A percentile compares a stretch with the other conserved stretches of the same genome.
Conservation (phyloP, 1,284 basidiomycete genomes). For the Pseudozyma sp. region DNA sequence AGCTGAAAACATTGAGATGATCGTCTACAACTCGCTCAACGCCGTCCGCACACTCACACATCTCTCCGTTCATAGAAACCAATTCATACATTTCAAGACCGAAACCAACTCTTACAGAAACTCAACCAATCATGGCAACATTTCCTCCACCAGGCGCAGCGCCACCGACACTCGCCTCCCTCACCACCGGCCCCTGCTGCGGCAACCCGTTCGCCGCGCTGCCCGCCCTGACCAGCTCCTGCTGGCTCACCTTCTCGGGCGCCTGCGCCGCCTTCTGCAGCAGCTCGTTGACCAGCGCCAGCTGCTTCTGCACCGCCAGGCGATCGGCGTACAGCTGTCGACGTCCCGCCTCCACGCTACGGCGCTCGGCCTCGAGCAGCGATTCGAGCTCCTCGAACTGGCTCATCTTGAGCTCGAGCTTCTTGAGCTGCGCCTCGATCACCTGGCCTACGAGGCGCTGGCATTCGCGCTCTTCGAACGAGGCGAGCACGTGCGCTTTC, state of each 20-base stretch:
- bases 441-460: slow-evolving; percentile 83
- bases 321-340: slow-evolving; percentile 65
- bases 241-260: slow-evolving; percentile 48
- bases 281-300: slow-evolving; percentile 63
- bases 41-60: too few species aligned
- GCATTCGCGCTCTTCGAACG: slow-evolving; percentile 86
- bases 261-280: slow-evolving; percentile 58
- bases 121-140: slow-evolving; percentile 47
- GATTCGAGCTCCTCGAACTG: slow-evolving; percentile 67
- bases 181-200: slow-evolving; percentile 63
- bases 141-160: slow-evolving; percentile 24
- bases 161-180: slow-evolving; percentile 33
- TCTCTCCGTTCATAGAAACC: too few species aligned
- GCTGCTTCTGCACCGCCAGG: slow-evolving; percentile 63
- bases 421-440: slow-evolving; percentile 89
- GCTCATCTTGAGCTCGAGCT: slow-evolving; percentile 77
- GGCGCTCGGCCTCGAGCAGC: slow-evolving; percentile 63
- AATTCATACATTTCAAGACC: neutral
- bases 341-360: slow-evolving; percentile 58
- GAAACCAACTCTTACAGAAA: neutral
- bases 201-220: slow-evolving; percentile 58
- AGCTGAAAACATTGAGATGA: too few species aligned
- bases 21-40: too few species aligned
- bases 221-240: slow-evolving; percentile 48
- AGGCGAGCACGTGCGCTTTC: slow-evolving; percentile 83